phyloP scores from a whole-genome alignment of 176 grass and related monocot genomes.

The Typha latifolia region DNA sequence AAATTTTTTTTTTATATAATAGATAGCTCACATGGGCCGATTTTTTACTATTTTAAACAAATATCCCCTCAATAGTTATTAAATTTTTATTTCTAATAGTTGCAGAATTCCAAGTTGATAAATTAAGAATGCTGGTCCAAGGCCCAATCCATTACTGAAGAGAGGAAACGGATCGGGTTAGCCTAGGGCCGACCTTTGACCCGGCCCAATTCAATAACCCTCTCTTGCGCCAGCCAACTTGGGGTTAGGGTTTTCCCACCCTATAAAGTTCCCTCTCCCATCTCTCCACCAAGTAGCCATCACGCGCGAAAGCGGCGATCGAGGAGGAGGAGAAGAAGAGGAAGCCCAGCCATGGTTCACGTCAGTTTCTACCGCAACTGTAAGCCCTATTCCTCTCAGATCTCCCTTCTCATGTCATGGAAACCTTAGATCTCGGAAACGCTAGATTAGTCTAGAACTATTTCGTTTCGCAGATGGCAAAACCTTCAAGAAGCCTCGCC shows the following conservation, averaged over 20 bases:
- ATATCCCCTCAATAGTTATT: too few species aligned
- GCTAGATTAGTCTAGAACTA: not conserved
- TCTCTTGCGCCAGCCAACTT: not conserved
- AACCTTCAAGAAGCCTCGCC: constrained; percentile 28
- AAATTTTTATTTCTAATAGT: too few species aligned
- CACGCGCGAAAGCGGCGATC: constrained; percentile 5
- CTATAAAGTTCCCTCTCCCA: constrained; percentile 21
- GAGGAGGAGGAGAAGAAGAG: constrained; percentile 16
- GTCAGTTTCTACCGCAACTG: constrained; percentile 61
- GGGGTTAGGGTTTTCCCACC: constrained; percentile 54
- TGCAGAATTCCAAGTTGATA: too few species aligned
- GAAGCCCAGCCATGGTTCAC: constrained; percentile 34
- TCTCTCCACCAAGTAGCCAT: not conserved
- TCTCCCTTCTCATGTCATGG: not conserved
- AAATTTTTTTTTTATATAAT: too few species aligned
- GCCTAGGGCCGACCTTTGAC: too few species aligned
- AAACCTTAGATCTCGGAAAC: not conserved
- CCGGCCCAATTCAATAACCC: too few species aligned
- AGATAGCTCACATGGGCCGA: too few species aligned
- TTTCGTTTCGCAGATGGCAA: constrained; percentile 22
- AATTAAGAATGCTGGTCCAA: too few species aligned
- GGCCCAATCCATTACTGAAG: too few species aligned
- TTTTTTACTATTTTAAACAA: too few species aligned
- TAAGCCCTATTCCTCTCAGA: constrained; percentile 6
- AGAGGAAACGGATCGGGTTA: too few species aligned